Percentiles rank a stretch among this genome's conserved stretches.
phyloP scores from a whole-genome alignment of 2,329 filamentous ascomycete genomes.

The Ceratocystis albifundus region DNA sequence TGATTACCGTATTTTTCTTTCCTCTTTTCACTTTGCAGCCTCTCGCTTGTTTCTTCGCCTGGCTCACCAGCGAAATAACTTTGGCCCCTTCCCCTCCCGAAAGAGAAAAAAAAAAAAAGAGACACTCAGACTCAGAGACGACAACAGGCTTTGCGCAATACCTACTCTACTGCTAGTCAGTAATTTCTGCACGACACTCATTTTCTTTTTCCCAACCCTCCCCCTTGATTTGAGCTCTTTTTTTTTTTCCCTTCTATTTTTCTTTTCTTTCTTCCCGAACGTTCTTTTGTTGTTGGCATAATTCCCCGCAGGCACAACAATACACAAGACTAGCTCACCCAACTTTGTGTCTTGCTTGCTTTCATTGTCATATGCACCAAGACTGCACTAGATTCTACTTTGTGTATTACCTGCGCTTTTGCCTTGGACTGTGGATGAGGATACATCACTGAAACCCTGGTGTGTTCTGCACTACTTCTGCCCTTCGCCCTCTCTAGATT shows the following conservation, averaged over 20 bases:
- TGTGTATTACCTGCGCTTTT: conserved; percentile 1
- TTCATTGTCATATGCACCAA: conserved; percentile 4
- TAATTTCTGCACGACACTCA: conserved; percentile 6
- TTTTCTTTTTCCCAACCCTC: background rate
- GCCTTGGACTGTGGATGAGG: background rate
- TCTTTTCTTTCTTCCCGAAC: conserved; percentile 2
- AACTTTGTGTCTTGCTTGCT: conserved; percentile 1
- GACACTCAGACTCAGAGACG: conserved; percentile 3
- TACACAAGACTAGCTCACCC: background rate
- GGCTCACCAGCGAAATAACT: conserved; percentile 12
- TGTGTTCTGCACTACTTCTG: conserved; percentile 1
- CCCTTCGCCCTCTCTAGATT: background rate
- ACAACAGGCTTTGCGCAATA: conserved; percentile 12
- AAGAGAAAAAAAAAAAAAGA: background rate
- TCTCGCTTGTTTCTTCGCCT: conserved; percentile 15
- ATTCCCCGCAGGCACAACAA: background rate
- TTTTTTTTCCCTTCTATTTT: background rate
- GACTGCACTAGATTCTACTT: background rate
- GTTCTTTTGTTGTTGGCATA: conserved; percentile 7
- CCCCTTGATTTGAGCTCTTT: background rate
- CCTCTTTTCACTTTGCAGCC: conserved; percentile 1
- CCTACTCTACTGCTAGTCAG: conserved; percentile 10
- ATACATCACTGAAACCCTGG: background rate
- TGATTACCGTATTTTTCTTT: conserved; percentile 1
- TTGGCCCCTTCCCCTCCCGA: background rate